Percentiles rank a stretch among this genome's conserved stretches.
phyloP scores from a whole-genome alignment of 371 early-diverging fungal genomes.

The Mortierella sp. region DNA sequence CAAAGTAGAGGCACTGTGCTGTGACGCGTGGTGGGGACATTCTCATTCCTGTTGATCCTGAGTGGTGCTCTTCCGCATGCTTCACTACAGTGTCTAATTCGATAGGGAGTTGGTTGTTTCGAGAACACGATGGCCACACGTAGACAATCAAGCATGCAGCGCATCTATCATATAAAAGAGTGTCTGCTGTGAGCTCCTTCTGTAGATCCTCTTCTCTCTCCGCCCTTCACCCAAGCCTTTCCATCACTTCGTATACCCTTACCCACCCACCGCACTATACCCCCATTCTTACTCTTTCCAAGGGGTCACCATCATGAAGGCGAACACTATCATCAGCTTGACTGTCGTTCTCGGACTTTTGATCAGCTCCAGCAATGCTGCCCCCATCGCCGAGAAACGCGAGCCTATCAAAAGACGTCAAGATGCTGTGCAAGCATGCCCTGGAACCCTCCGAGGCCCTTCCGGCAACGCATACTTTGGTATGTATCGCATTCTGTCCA shows the following conservation, averaged over 20 bases:
- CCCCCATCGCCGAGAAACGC: conserved; percentile 12
- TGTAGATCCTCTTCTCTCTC: not conserved
- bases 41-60: conserved; percentile 37
- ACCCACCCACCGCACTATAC: not conserved
- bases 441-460: conserved; percentile 28
- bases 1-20: no score
- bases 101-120: conserved; percentile 9
- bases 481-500: not conserved
- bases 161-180: not conserved
- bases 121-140: not conserved
- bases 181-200: not conserved
- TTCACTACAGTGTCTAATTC: not conserved
- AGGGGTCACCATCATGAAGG: conserved; percentile 19
- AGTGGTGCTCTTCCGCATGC: not conserved
- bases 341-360: conserved; percentile 29
- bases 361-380: conserved; percentile 12
- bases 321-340: conserved; percentile 24
- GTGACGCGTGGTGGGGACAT: conserved; percentile 6
- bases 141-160: conserved; percentile 2
- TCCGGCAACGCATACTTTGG: conserved; percentile 41
- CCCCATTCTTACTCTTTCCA: not conserved
- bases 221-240: conserved; percentile 3
- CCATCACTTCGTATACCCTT: not conserved
- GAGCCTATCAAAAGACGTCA: conserved; percentile 13
- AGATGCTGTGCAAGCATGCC: conserved; percentile 14